Percentiles rank a stretch among this genome's conserved stretches.
phyloP scores from a whole-genome alignment of 306 rosid genomes.

The Vachellia pachyceras region DNA sequence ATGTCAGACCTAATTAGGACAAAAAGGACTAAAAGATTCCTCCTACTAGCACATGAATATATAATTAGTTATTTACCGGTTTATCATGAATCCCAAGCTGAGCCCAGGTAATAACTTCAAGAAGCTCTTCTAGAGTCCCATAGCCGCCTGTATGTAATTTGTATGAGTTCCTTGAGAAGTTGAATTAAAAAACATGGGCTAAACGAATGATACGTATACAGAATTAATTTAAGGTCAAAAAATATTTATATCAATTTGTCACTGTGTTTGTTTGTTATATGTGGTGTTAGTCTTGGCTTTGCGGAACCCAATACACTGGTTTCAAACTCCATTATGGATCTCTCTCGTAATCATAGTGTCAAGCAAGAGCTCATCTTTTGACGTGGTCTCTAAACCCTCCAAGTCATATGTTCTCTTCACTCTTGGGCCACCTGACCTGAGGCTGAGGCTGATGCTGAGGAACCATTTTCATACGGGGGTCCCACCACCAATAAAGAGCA shows the following conservation, averaged over 20 bases:
- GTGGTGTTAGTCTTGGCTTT: conserved; percentile 20
- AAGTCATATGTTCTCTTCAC: background rate
- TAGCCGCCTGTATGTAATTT: conserved; percentile 74
- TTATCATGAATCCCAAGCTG: conserved; percentile 98
- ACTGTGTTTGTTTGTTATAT: conserved; percentile 7
- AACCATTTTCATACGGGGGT: conserved; percentile 36
- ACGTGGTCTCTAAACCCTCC: background rate
- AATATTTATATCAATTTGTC: background rate
- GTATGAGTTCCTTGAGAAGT: conserved; percentile 33
- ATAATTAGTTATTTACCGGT: conserved; percentile 60
- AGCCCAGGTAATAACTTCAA: conserved; percentile 99
- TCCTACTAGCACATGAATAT: background rate
- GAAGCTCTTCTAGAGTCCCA: conserved; percentile 96
- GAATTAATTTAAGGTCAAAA: background rate
- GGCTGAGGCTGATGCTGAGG: background rate
- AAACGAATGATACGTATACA: background rate
- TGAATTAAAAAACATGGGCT: background rate
- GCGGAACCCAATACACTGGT: conserved; percentile 7
- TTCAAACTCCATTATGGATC: conserved; percentile 21
- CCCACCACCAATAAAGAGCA: conserved; percentile 36
- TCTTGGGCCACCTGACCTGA: conserved; percentile 13
- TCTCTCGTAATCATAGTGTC: conserved; percentile 20
- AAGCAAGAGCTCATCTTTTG: background rate
- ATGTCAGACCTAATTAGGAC: conserved; percentile 30
- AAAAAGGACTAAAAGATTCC: background rate